Evolutionary conservation across 345 rosid genomes (phyloP).

Genomic region (Syzygium jambos): DNA sequence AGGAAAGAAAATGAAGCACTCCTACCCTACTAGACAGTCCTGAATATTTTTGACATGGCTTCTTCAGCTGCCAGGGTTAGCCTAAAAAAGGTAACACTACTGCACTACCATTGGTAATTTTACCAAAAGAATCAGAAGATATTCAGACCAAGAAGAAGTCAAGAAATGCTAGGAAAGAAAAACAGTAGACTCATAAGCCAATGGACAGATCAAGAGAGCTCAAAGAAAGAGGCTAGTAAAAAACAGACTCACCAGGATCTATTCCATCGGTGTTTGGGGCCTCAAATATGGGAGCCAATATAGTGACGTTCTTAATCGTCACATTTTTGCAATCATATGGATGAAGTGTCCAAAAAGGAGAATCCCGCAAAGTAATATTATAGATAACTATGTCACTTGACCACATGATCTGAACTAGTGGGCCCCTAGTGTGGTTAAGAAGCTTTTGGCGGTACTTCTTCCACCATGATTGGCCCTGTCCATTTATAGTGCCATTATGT

Average conservation of each 20-base stretch:
- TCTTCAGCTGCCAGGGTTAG: not conserved
- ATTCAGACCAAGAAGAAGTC: not conserved
- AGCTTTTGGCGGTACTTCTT: conserved; percentile 84
- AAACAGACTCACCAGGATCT: conserved; percentile 64
- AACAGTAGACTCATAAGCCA: not conserved
- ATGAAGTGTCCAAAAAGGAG: conserved; percentile 98
- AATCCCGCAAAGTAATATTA: conserved; percentile 74
- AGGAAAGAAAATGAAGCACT: not conserved
- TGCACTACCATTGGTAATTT: not conserved
- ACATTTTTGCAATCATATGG: conserved; percentile 97
- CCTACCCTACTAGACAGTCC: too few species aligned
- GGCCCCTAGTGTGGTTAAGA: conserved; percentile 93
- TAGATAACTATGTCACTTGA: conserved; percentile 78
- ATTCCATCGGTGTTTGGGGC: conserved; percentile 99
- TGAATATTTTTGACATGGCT: too few species aligned
- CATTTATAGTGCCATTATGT: conserved; percentile 91
- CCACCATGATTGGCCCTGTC: conserved; percentile 99
- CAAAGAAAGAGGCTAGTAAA: not conserved
- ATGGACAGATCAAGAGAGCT: not conserved
- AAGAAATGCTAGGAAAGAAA: not conserved
- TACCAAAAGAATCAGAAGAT: not conserved
- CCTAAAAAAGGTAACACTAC: not conserved
- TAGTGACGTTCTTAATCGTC: conserved; percentile 62
- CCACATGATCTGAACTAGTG: conserved; percentile 93
- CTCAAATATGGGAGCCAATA: conserved; percentile 66